Base-by-base conservation (phyloP, 2,329 filamentous ascomycete genomes). In the Parafenestella ontariensis region DNA sequence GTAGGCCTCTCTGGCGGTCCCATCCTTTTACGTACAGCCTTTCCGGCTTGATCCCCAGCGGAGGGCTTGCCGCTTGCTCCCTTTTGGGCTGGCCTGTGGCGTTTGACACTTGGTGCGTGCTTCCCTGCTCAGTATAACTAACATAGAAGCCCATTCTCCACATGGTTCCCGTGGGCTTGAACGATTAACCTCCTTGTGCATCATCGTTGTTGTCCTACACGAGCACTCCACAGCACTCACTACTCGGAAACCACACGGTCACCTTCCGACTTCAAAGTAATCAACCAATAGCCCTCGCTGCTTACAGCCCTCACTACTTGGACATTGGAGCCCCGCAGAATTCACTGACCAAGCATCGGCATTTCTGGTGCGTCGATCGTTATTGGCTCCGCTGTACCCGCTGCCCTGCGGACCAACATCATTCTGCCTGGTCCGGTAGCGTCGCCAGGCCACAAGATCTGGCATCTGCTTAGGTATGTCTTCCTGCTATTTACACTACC, bases 61-160 rank as follows among this genome's bases (percentile, higher is more conserved):
- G 52, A 52, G 49, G 53, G 57, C 62, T 59, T 65, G 62, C 54
- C 64, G 59, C 61, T 59, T 60, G 59, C 66, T 67, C 59, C 57
- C 48, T 59, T 65, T 68, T 59, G 60, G 58, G 17, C 48, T 56
- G 52, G 31, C 51, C 59, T 49, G 58, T 62, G 58, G 59, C 52
- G 45, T 66, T 60, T 62, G 59, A 68, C 68, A 62, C 66, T 36
- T 73, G 71, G 71, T 73, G 60, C 69, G 73, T 75, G 72, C 71
- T 66, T 59, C 49, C 52, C 52, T 61, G 52, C 58, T 62, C 51
- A 47, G 49, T 51, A 54, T 54, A 59, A 56, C 57, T 54, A 43
- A 57, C 41, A 11, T n/a, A 31, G 17, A 26, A 28, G 41, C 47
- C 48, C 61, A 56, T 64, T 55, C 64, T 69, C 70, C 68, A 70